These are phyloP conservation scores for Ajuga chamaepitys DNA, from an alignment of 257 asterid genomes.

Conservation along the genomic window DNA sequence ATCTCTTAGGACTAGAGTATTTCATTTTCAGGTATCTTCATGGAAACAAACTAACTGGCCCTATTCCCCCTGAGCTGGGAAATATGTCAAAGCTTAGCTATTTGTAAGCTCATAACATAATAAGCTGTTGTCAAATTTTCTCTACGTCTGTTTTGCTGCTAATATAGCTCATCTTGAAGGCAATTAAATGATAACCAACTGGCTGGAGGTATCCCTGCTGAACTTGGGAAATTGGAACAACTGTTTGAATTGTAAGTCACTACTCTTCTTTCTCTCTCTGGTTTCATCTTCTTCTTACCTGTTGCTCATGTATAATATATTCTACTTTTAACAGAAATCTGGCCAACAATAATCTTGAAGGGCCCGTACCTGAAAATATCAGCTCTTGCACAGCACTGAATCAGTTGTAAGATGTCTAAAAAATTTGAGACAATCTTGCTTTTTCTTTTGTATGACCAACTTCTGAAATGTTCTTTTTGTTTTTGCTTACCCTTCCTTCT, in stretches of 20 bases:
- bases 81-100: constrained; percentile 92
- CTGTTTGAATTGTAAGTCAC: constrained; percentile 84
- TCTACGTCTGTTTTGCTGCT: not conserved
- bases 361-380: constrained; percentile 85
- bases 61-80: constrained; percentile 84
- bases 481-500: not conserved
- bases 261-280: not conserved
- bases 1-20: not conserved
- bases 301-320: not conserved
- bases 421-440: not conserved
- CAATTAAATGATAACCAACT: constrained; percentile 84
- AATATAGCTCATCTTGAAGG: constrained; percentile 36
- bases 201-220: constrained; percentile 72
- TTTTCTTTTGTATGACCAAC: not conserved
- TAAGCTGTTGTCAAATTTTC: not conserved
- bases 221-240: constrained; percentile 82
- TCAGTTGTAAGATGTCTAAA: constrained; percentile 56
- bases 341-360: constrained; percentile 78
- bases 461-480: not conserved
- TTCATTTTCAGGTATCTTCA: constrained; percentile 66
- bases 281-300: not conserved
- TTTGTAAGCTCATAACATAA: constrained; percentile 39
- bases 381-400: constrained; percentile 93
- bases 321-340: constrained; percentile 50
- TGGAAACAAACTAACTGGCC: constrained; percentile 91